Percentiles rank a stretch among this genome's conserved stretches.
phyloP scores from a whole-genome alignment of 2,329 filamentous ascomycete genomes.

The Chalara sp. region DNA sequence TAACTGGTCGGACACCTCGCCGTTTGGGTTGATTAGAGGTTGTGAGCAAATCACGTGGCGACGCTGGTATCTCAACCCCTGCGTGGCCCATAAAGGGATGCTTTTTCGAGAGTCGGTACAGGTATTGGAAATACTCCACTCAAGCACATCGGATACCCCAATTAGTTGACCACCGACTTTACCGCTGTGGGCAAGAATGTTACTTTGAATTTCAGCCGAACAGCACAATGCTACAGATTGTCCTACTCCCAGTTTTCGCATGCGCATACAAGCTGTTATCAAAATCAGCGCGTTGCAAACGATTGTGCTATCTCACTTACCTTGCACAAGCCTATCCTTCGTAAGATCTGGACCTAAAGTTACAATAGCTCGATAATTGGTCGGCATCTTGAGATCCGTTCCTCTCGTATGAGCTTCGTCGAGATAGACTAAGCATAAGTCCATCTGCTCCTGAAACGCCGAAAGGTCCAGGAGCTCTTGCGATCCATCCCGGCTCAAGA shows the following conservation, averaged over 20 bases:
- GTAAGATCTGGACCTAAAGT: conserved; percentile 59
- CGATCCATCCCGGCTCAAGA: conserved; percentile 40
- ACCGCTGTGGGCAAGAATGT: conserved; percentile 34
- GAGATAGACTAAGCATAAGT: conserved; percentile 57
- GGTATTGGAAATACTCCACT: conserved; percentile 54
- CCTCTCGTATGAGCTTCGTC: conserved; percentile 67
- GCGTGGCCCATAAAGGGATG: conserved; percentile 53
- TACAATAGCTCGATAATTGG: conserved; percentile 54
- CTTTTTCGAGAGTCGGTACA: conserved; percentile 39
- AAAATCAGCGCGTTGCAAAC: conserved; percentile 5
- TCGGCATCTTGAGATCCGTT: conserved; percentile 58
- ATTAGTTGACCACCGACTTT: conserved; percentile 30
- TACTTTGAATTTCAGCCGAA: conserved; percentile 49
- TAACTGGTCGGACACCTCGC: conserved; percentile 29
- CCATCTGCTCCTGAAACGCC: conserved; percentile 47
- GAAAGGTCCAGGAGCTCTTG: conserved; percentile 49
- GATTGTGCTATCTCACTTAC: conserved; percentile 1
- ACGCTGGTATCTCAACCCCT: conserved; percentile 44
- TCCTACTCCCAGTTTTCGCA: conserved; percentile 59
- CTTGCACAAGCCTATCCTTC: conserved; percentile 41
- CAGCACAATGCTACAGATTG: conserved; percentile 59
- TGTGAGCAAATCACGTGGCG: conserved; percentile 19
- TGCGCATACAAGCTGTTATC: conserved; percentile 57
- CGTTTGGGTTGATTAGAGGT: background rate
- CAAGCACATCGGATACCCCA: conserved; percentile 46